Base-by-base conservation (phyloP, 495 filamentous ascomycete genomes). In the Penicillium pancosmium region DNA sequence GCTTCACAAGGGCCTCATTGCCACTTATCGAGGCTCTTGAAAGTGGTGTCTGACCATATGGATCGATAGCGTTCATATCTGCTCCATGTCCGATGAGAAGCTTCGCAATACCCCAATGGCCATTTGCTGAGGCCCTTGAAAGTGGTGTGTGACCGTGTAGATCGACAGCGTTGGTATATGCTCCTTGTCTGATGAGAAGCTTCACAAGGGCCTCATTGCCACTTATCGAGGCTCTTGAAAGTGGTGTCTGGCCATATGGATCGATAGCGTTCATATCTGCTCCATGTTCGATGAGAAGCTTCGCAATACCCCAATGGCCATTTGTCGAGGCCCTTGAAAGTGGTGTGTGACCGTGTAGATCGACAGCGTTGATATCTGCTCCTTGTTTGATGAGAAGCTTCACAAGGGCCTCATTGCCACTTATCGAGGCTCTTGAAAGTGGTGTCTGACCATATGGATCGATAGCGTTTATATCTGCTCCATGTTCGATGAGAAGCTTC, bases 71-170 rank as follows among this genome's bases (percentile, higher is more conserved):
- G 18, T 54, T 54, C 1, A 43, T 16, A 27, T 54, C 52, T 15
- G 52, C 52, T 41, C 52, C 52, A n/a, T 27, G 35, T 4, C 44
- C 52, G 15, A 54, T 43, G 3, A 54, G 52, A 21, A 21, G 19
- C 19, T 2, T 21, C 1, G 19, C 1, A 21, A 21, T 1, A 21
- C 1, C 19, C n/a, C n/a, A n/a, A n/a, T n/a, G n/a, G n/a, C n/a
- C n/a, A n/a, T n/a, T n/a, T n/a, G n/a, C n/a, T n/a, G n/a, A n/a
- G n/a, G n/a, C n/a, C n/a, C n/a, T n/a, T n/a, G n/a, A n/a, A n/a
- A n/a, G n/a, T n/a, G n/a, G n/a, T n/a, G n/a, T n/a, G n/a, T n/a
- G n/a, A n/a, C n/a, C n/a, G n/a, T n/a, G n/a, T n/a, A n/a, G n/a
- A n/a, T n/a, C n/a, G n/a, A n/a, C n/a, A n/a, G n/a, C n/a, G n/a